phyloP scores from a whole-genome alignment of 2,329 filamentous ascomycete species.

The Phaeosphaeria sp. region DNA sequence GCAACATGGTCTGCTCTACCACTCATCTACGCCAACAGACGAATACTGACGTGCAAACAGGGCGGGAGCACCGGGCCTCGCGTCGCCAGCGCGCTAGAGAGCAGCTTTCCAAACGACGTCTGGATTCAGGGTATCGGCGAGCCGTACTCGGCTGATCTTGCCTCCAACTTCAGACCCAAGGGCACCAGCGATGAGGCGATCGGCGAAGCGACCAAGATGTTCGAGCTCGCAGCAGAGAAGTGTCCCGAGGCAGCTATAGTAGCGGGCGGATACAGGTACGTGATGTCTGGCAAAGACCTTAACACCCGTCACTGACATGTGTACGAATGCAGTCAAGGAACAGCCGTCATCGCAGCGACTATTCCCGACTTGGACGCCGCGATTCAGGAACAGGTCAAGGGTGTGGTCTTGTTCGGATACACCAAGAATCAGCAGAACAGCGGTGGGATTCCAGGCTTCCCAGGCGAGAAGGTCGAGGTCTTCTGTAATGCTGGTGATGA shows the following conservation, averaged over 20 bases:
- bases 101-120: conserved; percentile 15
- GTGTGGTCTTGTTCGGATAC: conserved; percentile 48
- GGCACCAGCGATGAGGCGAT: conserved; percentile 43
- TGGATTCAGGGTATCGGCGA: conserved; percentile 38
- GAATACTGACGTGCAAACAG: conserved; percentile 1
- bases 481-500: conserved; percentile 42
- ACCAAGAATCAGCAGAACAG: conserved; percentile 46
- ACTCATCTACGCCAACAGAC: neutral
- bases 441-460: conserved; percentile 44
- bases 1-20: conserved; percentile 23
- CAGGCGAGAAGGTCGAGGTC: conserved; percentile 36
- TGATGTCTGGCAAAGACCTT: neutral
- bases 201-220: conserved; percentile 36
- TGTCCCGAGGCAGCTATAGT: conserved; percentile 48
- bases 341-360: conserved; percentile 43
- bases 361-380: conserved; percentile 32
- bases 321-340: conserved; percentile 38
- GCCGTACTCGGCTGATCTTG: conserved; percentile 41
- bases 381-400: conserved; percentile 40
- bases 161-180: conserved; percentile 37
- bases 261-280: conserved; percentile 42
- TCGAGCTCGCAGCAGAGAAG: conserved; percentile 43
- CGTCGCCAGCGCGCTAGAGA: conserved; percentile 19
- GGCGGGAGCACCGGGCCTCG: conserved; percentile 13
- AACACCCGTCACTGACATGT: neutral